Evolutionary conservation across 75 land plant genomes (phyloP), one percentile per base, ranked within the genome.

Genomic region (Sequoiadendron giganteum): DNA sequence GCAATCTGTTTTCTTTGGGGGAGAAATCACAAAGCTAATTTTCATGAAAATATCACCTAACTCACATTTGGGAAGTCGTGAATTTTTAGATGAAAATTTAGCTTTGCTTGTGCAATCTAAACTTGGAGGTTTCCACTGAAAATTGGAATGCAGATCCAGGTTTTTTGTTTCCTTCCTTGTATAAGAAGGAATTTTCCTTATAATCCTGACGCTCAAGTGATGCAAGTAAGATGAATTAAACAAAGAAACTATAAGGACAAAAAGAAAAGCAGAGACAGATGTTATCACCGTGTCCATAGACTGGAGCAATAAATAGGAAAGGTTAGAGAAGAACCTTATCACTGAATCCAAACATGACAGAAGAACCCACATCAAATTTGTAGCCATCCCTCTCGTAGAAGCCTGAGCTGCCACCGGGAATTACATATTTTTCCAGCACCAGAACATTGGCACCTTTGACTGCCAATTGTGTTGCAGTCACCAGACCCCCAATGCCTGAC

Each of bases 311-410:
- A n/a, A 81, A 28, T 78, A 48, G 8, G 28, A 75, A 81, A 3
- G 47, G 16, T 34, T 73, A 18, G 85, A 87, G 13, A 32, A 16
- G 36, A 11, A 96, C 99, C 99, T 98, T 98, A 65, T 98, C 99
- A 58, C 99, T 95, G 91, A 97, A 98, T 3, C 99, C 99, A 85
- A 98, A 97, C 99, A 98, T 98, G 65, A 98, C 99, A 30, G 99
- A 98, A 43, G 99, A 97, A 2, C 99, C 99, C 78, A 98, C 99
- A 90, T 98, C 99, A 86, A 98, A 98, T 10, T 94, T 97, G 88
- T 93, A 98, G 48, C 99, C 99, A 88, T 95, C 95, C 75, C 97
- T 90, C 90, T 95, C 39, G 58, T 93, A 98, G 89, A 83, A 97
- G 32, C 99, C 99, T 39, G 99, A 95, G 92, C 99, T 97, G 40